Evolutionary conservation across 805 yeast genomes (phyloP), one percentile per base, ranked within the genome.

Genomic region (Wickerhamiella qilinensis): DNA sequence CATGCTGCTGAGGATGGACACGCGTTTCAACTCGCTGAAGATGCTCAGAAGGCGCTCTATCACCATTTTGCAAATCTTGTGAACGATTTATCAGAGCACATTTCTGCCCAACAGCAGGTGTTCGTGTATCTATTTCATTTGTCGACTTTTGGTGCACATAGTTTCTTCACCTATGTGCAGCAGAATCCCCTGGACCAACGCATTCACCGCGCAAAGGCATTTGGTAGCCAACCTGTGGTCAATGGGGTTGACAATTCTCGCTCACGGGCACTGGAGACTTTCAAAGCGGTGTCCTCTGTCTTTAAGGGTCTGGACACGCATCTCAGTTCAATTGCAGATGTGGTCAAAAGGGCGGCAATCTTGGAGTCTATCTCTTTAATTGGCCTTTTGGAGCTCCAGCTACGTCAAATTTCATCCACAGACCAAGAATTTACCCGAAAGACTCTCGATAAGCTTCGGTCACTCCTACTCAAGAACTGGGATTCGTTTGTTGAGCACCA

Each of bases 371-470:
- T 76, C 1, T 56, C 62, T 3, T 46, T 71, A 1, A 43, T 68
- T 34, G 47, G 64, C 1, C 53, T 63, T 29, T 46, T 73, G 8
- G 76, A 73, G 41, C 47, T 56, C 20, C 54, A 59, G n/a, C 47
- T 56, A 4, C 48, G 47, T 19, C 51, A 48, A 9, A 51, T 64
- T 16, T 67, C 67, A 8, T 58, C 69, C 7, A 62, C 77, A 1
- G 70, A 72, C 52, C 85, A 77, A 50, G 94, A 81, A 45, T 82
- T 68, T 47, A 58, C 69, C 17, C 60, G 69, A 42, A 63, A 67
- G 30, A 61, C 67, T 38, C 60, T 77, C 43, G 63, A 62, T 24
- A 71, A 70, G 43, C 46, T 75, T 4, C 57, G 62, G n/a, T 73
- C 72, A 21, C 70, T 69, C 51, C 60, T 74, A 33, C 58, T 58